These are phyloP conservation scores for Chrysopogon serrulatus DNA, from an alignment of 176 grass and related monocot genomes.

Conservation along the genomic window DNA sequence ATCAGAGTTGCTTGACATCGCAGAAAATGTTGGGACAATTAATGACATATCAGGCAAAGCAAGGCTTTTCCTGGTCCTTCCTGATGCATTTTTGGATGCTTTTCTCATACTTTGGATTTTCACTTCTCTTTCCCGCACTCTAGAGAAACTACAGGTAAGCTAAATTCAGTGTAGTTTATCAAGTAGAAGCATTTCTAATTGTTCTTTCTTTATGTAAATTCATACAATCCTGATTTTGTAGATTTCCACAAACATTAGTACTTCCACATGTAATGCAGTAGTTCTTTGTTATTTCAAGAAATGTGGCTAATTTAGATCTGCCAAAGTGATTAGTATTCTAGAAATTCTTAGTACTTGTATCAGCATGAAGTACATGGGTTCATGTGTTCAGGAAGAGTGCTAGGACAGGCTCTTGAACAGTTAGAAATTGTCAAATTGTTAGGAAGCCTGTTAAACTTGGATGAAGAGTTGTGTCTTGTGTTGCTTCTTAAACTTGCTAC, in stretches of 20 bases:
- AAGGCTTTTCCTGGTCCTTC: constrained; percentile 89
- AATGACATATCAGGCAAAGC: constrained; percentile 98
- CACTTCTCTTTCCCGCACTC: constrained; percentile 91
- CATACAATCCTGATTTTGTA: not conserved
- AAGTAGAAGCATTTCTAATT: not conserved
- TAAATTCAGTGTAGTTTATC: not conserved
- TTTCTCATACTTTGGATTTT: constrained; percentile 99
- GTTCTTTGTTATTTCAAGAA: not conserved
- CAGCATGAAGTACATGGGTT: not conserved
- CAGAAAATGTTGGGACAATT: constrained; percentile 98
- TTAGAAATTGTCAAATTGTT: constrained; percentile 13
- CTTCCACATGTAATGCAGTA: not conserved
- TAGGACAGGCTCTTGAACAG: not conserved
- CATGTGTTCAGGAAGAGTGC: not conserved
- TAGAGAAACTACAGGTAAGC: constrained; percentile 91
- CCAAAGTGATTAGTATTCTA: not conserved
- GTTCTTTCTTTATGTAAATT: not conserved
- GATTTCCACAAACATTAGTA: not conserved
- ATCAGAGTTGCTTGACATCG: constrained; percentile 73
- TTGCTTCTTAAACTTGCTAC: constrained; percentile 2
- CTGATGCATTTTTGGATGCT: constrained; percentile 93
- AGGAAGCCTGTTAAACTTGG: constrained; percentile 13
- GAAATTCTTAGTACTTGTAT: not conserved
- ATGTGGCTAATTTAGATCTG: not conserved
- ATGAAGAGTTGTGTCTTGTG: not conserved